A percentile compares a stretch with the other conserved stretches of the same genome.
These are phyloP conservation scores for Elongisporangium anandrum DNA, from an alignment of 352 stramenopile genomes.

Conservation along the genomic window DNA sequence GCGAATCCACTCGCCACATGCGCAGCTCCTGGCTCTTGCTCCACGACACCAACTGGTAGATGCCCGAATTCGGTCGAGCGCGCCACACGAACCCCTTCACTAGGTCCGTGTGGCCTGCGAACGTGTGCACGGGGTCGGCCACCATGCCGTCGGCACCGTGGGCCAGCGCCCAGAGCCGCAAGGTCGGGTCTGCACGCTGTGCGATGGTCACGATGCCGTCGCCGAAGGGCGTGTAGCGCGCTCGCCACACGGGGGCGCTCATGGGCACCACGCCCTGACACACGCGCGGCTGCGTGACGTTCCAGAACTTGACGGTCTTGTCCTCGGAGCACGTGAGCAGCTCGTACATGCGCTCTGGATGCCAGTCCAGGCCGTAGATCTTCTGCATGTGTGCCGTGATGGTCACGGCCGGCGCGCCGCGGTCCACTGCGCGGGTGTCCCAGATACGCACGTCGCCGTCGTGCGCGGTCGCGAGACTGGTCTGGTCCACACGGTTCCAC, in stretches of 20 bases:
- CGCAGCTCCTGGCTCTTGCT: slow-evolving; percentile 77
- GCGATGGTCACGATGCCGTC: slow-evolving; percentile 76
- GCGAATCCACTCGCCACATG: slow-evolving; percentile 62
- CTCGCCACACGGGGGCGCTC: slow-evolving; percentile 56
- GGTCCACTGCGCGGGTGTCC: slow-evolving; percentile 60
- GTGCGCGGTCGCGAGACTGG: slow-evolving; percentile 70
- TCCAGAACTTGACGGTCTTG: slow-evolving; percentile 84
- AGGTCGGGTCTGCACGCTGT: slow-evolving; percentile 50
- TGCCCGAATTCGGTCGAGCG: slow-evolving; percentile 23
- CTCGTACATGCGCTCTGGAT: slow-evolving; percentile 68
- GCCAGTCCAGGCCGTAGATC: slow-evolving; percentile 81
- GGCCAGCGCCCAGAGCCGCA: slow-evolving; percentile 65
- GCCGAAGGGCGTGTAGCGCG: slow-evolving; percentile 78
- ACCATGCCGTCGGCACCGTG: slow-evolving; percentile 8
- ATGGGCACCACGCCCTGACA: slow-evolving; percentile 64
- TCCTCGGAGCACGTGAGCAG: slow-evolving; percentile 85
- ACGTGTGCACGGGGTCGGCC: slow-evolving; percentile 55
- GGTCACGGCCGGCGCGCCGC: slow-evolving; percentile 36
- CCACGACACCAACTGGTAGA: slow-evolving; percentile 77
- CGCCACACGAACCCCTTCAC: slow-evolving; percentile 71
- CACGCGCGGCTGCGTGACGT: slow-evolving; percentile 54
- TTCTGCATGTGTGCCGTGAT: slow-evolving; percentile 85
- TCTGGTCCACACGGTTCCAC: slow-evolving; percentile 72
- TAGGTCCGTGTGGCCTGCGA: slow-evolving; percentile 53
- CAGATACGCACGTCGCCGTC: slow-evolving; percentile 76